phyloP scores from a whole-genome alignment of 306 rosid species.

The Ormosia emarginata region DNA sequence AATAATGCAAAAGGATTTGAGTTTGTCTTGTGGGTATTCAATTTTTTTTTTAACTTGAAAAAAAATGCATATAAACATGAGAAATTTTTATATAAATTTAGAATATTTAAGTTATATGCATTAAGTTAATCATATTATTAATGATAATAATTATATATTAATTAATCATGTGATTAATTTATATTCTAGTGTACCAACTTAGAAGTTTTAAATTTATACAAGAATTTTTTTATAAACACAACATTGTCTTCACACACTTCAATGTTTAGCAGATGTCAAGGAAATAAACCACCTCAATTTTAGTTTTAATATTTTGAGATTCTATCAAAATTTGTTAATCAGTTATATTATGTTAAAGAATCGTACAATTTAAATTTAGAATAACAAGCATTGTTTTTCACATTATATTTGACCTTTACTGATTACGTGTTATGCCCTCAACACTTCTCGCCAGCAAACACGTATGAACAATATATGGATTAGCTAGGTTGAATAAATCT shows the following conservation, averaged over 20 bases:
- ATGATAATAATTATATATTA: too few species aligned
- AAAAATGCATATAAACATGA: not conserved
- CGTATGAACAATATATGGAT: not conserved
- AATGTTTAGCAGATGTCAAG: not conserved
- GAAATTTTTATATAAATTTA: too few species aligned
- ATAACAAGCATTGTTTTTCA: not conserved
- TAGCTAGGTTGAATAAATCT: not conserved
- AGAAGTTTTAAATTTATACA: too few species aligned
- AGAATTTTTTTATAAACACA: not conserved
- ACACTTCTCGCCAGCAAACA: not conserved
- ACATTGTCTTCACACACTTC: not conserved
- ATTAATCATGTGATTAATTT: too few species aligned
- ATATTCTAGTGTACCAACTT: too few species aligned
- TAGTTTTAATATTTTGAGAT: not conserved
- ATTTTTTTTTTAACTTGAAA: not conserved
- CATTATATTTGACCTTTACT: not conserved
- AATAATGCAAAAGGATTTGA: not conserved
- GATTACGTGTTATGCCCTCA: not conserved
- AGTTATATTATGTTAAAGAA: not conserved
- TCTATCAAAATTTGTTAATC: not conserved
- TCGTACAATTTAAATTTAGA: not conserved
- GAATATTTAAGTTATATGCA: too few species aligned
- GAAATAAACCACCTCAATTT: not conserved
- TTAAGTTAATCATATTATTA: too few species aligned
- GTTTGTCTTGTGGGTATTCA: not conserved